Evolutionary conservation across 2,329 filamentous ascomycete species (phyloP).

Genomic region (Aspergillus proliferans): DNA sequence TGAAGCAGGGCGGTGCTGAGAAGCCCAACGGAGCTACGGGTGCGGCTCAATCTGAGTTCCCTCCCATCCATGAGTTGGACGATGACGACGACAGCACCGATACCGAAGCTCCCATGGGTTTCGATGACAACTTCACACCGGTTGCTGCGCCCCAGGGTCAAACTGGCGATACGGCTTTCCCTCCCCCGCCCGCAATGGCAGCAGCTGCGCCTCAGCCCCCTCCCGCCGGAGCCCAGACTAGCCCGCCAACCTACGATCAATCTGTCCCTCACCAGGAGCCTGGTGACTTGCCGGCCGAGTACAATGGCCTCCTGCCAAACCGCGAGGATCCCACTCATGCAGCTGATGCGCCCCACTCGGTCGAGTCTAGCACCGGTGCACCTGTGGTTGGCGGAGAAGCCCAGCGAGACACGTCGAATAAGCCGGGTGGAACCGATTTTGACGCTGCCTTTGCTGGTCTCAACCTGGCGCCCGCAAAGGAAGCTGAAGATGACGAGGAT

Average conservation of each 20-base stretch:
- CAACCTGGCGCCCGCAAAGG: slow-evolving; percentile 39
- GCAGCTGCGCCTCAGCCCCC: slow-evolving; percentile 31
- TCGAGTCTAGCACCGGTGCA: slow-evolving; percentile 30
- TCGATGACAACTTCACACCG: slow-evolving; percentile 87
- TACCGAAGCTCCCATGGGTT: slow-evolving; percentile 59
- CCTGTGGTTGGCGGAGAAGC: slow-evolving; percentile 33
- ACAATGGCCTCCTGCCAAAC: slow-evolving; percentile 34
- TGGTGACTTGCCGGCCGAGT: slow-evolving; percentile 31
- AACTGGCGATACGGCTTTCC: slow-evolving; percentile 27
- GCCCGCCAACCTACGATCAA: slow-evolving; percentile 44
- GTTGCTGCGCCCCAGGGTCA: slow-evolving; percentile 40
- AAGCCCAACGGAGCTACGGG: slow-evolving; percentile 1
- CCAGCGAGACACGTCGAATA: slow-evolving; percentile 19
- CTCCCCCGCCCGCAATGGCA: slow-evolving; percentile 34
- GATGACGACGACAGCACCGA: slow-evolving; percentile 75
- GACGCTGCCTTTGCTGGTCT: slow-evolving; percentile 43
- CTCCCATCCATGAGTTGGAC: slow-evolving; percentile 82
- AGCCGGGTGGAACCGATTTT: slow-evolving; percentile 37
- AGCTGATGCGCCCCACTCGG: slow-evolving; percentile 34
- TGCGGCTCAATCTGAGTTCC: slow-evolving; percentile 62
- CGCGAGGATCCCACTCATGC: slow-evolving; percentile 34
- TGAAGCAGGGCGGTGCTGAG: slow-evolving; percentile 40
- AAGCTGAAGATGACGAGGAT: slow-evolving; percentile 57
- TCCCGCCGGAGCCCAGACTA: slow-evolving; percentile 51
- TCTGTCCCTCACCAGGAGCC: slow-evolving; percentile 17